Base-by-base conservation (phyloP, 164 flowering plant genomes). In the Litsea cubeba region DNA sequence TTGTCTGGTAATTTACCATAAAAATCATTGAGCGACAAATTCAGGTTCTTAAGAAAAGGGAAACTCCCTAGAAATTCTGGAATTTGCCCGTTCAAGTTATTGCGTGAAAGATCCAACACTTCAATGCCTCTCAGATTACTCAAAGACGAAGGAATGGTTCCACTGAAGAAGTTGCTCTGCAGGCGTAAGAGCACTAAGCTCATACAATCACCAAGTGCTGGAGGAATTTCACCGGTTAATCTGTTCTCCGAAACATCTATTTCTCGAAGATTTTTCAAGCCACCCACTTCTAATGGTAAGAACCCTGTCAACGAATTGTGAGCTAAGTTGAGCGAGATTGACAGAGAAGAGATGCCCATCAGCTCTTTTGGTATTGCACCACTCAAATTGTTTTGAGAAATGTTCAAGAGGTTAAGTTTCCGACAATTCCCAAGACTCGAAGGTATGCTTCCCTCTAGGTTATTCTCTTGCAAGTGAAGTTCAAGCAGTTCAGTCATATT, bases 221-320 rank as follows among this genome's bases (percentile, higher is more conserved):
- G 58, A 3, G 91, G 88, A 69, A 86, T 76, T 24, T 72, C 72
- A 1, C 88, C 87, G 2, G 84, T 72, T n/a, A 86, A 46, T 40
- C 40, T 71, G 68, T 86, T 86, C 0, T 57, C 22, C 0, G 84
- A 82, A 14, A 84, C 24, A 69, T 79, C 78, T 6, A 87, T 12
- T 5, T 18, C 24, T 2, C 0, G 63, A 0, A 87, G 70, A 68
- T 79, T 78, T 20, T n/a, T 75, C 73, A 85, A 67, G 0, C 74
- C 49, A 1, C 86, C 85, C 0, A 85, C 75, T 60, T 79, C 81
- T 0, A 12, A 10, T 11, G 90, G 85, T 4, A 87, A 63, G 26
- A 67, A 3, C 1, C 88, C 90, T 2, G 68, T 65, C 1, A 87
- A 69, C 0, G 26, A 35, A 65, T 87, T 87, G 0, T 32, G 10